phyloP scores from a whole-genome alignment of 768 basidiomycete species.

The Leucogyrophana mollusca region DNA sequence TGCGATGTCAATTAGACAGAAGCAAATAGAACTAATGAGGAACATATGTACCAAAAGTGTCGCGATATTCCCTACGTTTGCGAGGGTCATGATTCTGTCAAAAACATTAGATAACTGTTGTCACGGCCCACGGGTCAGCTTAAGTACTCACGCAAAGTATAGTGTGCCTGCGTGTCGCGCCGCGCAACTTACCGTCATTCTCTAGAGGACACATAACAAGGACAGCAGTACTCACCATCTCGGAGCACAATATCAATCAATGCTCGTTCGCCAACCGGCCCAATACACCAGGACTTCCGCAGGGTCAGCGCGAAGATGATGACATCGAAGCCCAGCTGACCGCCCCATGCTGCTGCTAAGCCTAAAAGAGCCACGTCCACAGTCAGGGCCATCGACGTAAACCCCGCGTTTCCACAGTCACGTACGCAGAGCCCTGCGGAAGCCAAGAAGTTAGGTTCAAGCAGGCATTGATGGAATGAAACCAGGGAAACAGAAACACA shows the following conservation, averaged over 20 bases:
- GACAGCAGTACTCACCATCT: constrained; percentile 7
- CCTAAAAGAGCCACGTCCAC: constrained; percentile 4
- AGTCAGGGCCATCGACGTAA: neutral
- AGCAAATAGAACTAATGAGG: neutral
- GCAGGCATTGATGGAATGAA: neutral
- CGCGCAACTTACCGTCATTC: neutral
- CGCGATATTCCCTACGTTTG: constrained; percentile 9
- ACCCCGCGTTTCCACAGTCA: neutral
- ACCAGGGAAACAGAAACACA: neutral
- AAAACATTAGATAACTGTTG: too few relatives aligned
- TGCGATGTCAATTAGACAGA: neutral
- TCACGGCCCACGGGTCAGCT: too few relatives aligned
- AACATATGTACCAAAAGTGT: constrained; percentile 10
- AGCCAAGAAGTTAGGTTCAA: neutral
- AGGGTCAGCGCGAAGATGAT: constrained; percentile 20
- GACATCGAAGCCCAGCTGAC: constrained; percentile 18
- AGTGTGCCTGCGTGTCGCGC: constrained; percentile 7
- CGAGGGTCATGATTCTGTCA: constrained; percentile 11
- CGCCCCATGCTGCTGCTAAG: constrained; percentile 6
- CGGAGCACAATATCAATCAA: constrained; percentile 13
- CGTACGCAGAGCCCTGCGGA: constrained; percentile 12
- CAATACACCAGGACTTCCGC: constrained; percentile 8
- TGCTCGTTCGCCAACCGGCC: constrained; percentile 3
- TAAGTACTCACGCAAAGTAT: constrained; percentile 15
- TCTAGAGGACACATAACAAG: neutral